A percentile compares a stretch with the other conserved stretches of the same genome.
Conservation (phyloP, 2,329 filamentous ascomycete species). For the Colletotrichum incanum region DNA sequence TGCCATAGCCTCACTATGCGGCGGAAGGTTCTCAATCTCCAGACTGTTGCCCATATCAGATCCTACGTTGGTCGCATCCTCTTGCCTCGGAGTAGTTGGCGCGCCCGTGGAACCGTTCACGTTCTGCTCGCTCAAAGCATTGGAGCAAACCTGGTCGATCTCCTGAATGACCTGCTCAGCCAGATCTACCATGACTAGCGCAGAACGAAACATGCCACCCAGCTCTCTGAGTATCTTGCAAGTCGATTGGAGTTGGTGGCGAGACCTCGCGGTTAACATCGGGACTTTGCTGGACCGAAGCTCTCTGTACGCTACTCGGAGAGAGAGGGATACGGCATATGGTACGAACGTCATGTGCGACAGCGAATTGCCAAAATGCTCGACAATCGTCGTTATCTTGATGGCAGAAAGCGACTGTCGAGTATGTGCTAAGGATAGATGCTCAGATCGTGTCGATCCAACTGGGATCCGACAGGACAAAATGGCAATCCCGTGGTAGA, state of each 20-base stretch:
- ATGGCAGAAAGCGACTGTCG: slow-evolving; percentile 46
- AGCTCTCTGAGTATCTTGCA: slow-evolving; percentile 45
- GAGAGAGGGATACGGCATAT: slow-evolving; percentile 46
- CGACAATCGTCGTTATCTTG: slow-evolving; percentile 44
- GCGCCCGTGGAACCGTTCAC: slow-evolving; percentile 17
- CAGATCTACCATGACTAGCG: slow-evolving; percentile 46
- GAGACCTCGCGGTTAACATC: slow-evolving; percentile 40
- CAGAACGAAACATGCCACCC: slow-evolving; percentile 45
- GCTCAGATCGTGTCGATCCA: slow-evolving; percentile 37
- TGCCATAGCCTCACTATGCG: not conserved
- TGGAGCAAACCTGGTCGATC: slow-evolving; percentile 44
- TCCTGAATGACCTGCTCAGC: slow-evolving; percentile 46
- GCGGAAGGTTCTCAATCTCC: not conserved
- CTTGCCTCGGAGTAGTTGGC: slow-evolving; percentile 33
- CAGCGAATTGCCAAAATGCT: slow-evolving; percentile 44
- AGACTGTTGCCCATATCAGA: not conserved
- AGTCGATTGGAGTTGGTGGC: slow-evolving; percentile 43
- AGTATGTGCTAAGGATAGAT: slow-evolving; percentile 25
- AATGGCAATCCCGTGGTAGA: slow-evolving; percentile 46
- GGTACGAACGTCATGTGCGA: slow-evolving; percentile 47
- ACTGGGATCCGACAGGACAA: slow-evolving; percentile 43
- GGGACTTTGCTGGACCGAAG: slow-evolving; percentile 46
- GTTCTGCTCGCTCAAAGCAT: slow-evolving; percentile 35
- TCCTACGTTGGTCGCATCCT: not conserved
- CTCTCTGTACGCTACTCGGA: slow-evolving; percentile 46